These are phyloP conservation scores for Syzygium jambos DNA, from an alignment of 345 rosid genomes.

Conservation along the genomic window DNA sequence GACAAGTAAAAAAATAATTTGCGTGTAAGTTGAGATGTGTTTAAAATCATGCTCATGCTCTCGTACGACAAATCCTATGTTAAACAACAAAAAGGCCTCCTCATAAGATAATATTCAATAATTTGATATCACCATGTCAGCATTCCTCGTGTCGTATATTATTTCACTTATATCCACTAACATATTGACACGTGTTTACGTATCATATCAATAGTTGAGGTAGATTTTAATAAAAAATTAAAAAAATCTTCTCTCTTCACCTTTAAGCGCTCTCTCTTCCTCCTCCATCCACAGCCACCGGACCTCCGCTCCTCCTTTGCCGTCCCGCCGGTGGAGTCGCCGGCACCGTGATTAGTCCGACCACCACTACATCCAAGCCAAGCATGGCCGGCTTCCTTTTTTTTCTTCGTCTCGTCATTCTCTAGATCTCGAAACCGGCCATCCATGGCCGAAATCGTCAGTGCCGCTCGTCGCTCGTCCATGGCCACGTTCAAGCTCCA, in stretches of 20 bases:
- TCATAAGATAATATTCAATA: too few relatives aligned
- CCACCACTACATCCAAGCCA: background rate
- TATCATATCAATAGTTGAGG: background rate
- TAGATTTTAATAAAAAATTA: background rate
- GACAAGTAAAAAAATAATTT: too few relatives aligned
- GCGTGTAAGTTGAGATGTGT: background rate
- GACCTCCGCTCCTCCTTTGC: background rate
- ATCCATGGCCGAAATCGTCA: background rate
- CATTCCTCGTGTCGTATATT: background rate
- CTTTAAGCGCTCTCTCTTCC: background rate
- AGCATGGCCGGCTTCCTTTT: background rate
- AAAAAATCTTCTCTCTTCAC: background rate
- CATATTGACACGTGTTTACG: background rate
- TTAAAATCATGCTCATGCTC: too few relatives aligned
- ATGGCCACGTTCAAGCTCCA: background rate
- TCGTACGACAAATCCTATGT: rapidly evolving
- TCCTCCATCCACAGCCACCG: background rate
- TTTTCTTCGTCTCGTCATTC: background rate
- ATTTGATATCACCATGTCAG: background rate
- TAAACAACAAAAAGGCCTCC: background rate
- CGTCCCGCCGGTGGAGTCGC: background rate
- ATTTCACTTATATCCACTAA: background rate
- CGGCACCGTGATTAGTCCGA: background rate
- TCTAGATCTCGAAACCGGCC: background rate
- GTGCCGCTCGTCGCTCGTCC: background rate